Conservation (phyloP, 257 asterid species). For the Ligustrum vulgare region DNA sequence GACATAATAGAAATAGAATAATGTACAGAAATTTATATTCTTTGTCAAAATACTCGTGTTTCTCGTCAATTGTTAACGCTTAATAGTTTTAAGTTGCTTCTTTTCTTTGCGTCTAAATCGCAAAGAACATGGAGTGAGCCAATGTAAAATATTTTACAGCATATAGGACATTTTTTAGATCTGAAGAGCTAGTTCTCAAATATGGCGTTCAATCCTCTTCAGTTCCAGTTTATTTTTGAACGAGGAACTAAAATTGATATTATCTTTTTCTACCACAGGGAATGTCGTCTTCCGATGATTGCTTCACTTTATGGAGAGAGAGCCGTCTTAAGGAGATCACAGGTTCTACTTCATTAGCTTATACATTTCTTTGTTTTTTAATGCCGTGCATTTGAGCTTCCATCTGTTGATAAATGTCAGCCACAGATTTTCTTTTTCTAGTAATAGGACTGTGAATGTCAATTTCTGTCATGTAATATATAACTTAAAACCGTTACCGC, state of each 20-base stretch:
- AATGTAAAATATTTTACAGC: not conserved
- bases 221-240: not conserved
- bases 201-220: not conserved
- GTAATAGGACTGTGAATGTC: slow-evolving; percentile 26
- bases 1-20: not conserved
- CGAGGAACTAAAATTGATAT: slow-evolving; percentile 2
- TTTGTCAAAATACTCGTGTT: not conserved
- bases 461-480: slow-evolving; percentile 21
- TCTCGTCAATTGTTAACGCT: not conserved
- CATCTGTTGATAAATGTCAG: slow-evolving; percentile 26
- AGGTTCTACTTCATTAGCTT: slow-evolving; percentile 19
- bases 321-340: slow-evolving; percentile 27
- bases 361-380: not conserved
- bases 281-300: slow-evolving; percentile 19
- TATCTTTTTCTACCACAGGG: slow-evolving; percentile 27
- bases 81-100: not conserved
- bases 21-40: not conserved
- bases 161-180: slow-evolving; percentile 6
- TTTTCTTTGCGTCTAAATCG: not conserved
- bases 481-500: slow-evolving; percentile 10
- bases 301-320: slow-evolving; percentile 20
- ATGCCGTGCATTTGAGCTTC: slow-evolving; percentile 2
- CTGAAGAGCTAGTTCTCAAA: not conserved
- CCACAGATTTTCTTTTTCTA: slow-evolving; percentile 13
- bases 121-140: not conserved